A percentile compares a stretch with the other conserved stretches of the same genome.
These are phyloP conservation scores for Pseudocercospora crystallina DNA, from an alignment of 2,329 filamentous ascomycete species.

Conservation along the genomic window DNA sequence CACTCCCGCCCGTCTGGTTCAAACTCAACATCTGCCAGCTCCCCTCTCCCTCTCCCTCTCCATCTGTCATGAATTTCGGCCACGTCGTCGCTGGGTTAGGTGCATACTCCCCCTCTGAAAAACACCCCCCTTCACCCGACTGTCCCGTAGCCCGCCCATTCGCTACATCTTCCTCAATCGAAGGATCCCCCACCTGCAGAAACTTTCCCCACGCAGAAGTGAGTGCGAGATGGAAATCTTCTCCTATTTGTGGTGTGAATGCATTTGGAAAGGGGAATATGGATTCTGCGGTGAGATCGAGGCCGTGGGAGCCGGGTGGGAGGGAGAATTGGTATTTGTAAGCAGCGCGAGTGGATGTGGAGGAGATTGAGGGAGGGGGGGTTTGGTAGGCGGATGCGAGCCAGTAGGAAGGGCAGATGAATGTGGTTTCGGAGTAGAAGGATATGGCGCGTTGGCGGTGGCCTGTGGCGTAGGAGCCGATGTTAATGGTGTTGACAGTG, in stretches of 20 bases:
- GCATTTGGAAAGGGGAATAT: no score
- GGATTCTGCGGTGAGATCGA: constrained; percentile 27
- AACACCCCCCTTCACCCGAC: no score
- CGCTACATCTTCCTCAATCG: constrained; percentile 24
- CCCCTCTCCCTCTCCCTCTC: constrained; percentile 42
- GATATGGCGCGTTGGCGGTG: constrained; percentile 42
- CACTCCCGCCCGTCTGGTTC: constrained; percentile 40
- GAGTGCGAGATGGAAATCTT: no score
- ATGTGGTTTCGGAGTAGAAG: constrained; percentile 55
- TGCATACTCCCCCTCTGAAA: no score
- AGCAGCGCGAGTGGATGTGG: no score
- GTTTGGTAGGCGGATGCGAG: constrained; percentile 43
- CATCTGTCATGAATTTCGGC: constrained; percentile 26
- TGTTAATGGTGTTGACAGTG: constrained; percentile 54
- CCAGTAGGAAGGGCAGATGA: constrained; percentile 58
- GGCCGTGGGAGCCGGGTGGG: constrained; percentile 42
- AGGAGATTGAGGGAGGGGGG: no score
- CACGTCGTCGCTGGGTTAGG: background rate
- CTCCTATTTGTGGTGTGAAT: no score
- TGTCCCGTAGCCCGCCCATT: no score
- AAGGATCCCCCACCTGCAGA: constrained; percentile 43
- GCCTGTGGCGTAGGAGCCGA: constrained; percentile 44
- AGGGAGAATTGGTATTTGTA: constrained; percentile 52
- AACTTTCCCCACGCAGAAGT: constrained; percentile 47
- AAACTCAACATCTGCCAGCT: constrained; percentile 39